phyloP scores from a whole-genome alignment of 225 moss, liverwort and hornwort species.

The Lunularia cruciata region DNA sequence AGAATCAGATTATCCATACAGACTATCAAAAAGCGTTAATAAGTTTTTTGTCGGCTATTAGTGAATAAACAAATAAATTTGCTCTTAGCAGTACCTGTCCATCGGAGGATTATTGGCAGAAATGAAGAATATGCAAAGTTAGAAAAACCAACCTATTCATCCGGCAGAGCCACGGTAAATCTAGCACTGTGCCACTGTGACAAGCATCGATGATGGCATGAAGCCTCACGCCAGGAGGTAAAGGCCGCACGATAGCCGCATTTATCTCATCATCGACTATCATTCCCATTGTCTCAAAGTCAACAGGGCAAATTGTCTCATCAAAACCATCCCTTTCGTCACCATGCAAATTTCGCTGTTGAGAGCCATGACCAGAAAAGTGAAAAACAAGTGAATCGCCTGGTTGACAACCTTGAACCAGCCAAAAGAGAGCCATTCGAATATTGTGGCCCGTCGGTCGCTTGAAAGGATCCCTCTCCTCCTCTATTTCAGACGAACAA shows the following conservation, averaged over 20 bases:
- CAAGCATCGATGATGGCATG: slow-evolving; percentile 94
- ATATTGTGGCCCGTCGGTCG: slow-evolving; percentile 87
- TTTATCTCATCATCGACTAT: slow-evolving; percentile 93
- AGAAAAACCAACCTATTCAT: slow-evolving; percentile 61
- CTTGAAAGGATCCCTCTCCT: slow-evolving; percentile 64
- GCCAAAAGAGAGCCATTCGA: slow-evolving; percentile 86
- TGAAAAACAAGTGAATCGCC: slow-evolving; percentile 98
- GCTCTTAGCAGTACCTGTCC: too few relatives aligned
- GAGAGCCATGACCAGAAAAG: slow-evolving; percentile 94
- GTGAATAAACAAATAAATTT: too few relatives aligned
- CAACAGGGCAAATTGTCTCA: slow-evolving; percentile 89
- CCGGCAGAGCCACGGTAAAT: slow-evolving; percentile 75
- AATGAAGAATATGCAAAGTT: too few relatives aligned
- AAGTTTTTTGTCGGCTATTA: too few relatives aligned
- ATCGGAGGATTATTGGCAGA: too few relatives aligned
- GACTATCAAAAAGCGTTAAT: too few relatives aligned
- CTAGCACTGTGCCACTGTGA: slow-evolving; percentile 96
- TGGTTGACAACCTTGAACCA: slow-evolving; percentile 73
- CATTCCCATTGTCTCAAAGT: slow-evolving; percentile 90
- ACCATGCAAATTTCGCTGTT: slow-evolving; percentile 68
- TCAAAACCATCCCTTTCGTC: slow-evolving; percentile 92
- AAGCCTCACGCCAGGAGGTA: slow-evolving; percentile 78
- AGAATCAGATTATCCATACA: too few relatives aligned
- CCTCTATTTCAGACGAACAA: slow-evolving; percentile 73
- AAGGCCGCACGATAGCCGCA: slow-evolving; percentile 68